phyloP scores from a whole-genome alignment of 2,329 filamentous ascomycete genomes.

The Curvularia hawaiiensis region DNA sequence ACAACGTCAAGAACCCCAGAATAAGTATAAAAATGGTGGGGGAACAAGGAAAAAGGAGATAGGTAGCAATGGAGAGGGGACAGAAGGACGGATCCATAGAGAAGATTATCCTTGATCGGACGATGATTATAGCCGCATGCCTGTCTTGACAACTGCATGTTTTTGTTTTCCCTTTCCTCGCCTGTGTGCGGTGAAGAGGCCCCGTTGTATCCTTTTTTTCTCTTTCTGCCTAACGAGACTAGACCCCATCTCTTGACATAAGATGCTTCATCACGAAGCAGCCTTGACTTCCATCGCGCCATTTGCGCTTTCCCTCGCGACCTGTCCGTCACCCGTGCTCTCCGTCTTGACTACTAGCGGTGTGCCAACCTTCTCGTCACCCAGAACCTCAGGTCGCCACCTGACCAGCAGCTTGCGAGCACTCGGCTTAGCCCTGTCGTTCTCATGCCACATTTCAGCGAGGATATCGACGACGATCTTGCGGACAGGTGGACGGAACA shows the following conservation, averaged over 20 bases:
- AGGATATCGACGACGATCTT: slow-evolving; percentile 63
- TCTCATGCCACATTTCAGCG: slow-evolving; percentile 61
- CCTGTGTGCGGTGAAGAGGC: not conserved
- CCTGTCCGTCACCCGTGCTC: slow-evolving; percentile 16
- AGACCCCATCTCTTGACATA: not conserved
- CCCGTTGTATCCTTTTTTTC: not conserved
- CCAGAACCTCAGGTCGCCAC: slow-evolving; percentile 59
- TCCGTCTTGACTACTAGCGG: slow-evolving; percentile 31
- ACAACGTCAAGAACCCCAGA: not conserved
- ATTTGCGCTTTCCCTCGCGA: slow-evolving; percentile 33
- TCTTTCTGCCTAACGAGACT: not conserved
- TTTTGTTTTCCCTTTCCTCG: not conserved
- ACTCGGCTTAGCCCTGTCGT: slow-evolving; percentile 53
- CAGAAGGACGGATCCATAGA: not conserved
- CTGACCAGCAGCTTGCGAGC: slow-evolving; percentile 60
- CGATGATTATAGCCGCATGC: not conserved
- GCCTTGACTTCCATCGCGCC: slow-evolving; percentile 38
- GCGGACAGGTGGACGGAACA: slow-evolving; percentile 62
- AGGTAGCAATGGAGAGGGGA: no score
- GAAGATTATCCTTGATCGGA: not conserved
- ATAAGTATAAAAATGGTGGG: slow-evolving; percentile 1
- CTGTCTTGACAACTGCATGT: not conserved
- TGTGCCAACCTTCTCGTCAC: slow-evolving; percentile 24
- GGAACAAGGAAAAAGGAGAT: not conserved
- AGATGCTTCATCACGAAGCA: slow-evolving; percentile 18